Conservation (phyloP, 129 eudicot genomes). For the Rutidosis leptorrhynchoides region DNA sequence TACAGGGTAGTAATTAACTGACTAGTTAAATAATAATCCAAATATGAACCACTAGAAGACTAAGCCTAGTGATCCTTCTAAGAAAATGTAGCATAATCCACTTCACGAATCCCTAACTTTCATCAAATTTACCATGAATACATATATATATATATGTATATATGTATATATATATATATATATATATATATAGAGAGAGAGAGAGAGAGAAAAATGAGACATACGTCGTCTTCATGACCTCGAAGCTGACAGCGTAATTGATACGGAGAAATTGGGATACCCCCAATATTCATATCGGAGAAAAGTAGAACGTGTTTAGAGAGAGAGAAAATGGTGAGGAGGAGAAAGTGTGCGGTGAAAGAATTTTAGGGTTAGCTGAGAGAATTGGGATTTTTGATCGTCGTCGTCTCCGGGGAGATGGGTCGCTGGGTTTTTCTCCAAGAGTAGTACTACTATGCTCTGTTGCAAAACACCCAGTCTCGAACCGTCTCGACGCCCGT, state of each 20-base stretch:
- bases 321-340: no score
- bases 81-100: constrained; percentile 4
- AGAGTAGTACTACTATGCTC: no score
- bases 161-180: neutral
- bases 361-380: constrained; percentile 20
- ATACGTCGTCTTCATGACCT: constrained; percentile 94
- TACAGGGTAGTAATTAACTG: neutral
- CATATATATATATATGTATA: no score
- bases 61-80: constrained; percentile 6
- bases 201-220: constrained; percentile 19
- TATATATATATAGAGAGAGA: no score
- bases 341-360: no score
- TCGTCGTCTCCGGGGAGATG: constrained; percentile 31
- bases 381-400: constrained; percentile 19
- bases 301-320: no score
- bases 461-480: no score
- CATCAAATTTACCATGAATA: no score
- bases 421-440: constrained; percentile 33
- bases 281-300: constrained; percentile 64
- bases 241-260: constrained; percentile 66
- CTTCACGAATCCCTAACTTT: constrained; percentile 8
- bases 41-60: neutral
- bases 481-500: no score
- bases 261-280: constrained; percentile 56
- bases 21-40: constrained; percentile 3